Conservation (phyloP, 495 filamentous ascomycete genomes). For the Emericellopsis terricola region DNA sequence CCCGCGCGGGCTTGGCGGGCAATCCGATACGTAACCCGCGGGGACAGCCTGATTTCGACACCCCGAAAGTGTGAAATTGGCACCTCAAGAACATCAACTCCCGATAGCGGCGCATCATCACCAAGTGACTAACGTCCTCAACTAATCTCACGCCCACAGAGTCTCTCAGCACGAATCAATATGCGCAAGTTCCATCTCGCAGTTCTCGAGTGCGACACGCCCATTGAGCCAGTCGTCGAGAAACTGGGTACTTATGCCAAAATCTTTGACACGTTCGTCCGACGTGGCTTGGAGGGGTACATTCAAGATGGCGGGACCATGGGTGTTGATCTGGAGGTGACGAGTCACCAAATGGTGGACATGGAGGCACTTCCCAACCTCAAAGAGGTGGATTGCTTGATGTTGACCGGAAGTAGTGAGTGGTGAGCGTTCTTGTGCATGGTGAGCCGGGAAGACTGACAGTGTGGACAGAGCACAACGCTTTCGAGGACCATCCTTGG, state of each 20-base stretch:
- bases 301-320: conserved; percentile 12
- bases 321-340: conserved; percentile 32
- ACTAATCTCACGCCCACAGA: too few species aligned
- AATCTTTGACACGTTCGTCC: conserved; percentile 41
- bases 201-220: conserved; percentile 68
- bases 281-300: conserved; percentile 19
- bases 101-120: too few species aligned
- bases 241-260: conserved; percentile 59
- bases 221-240: conserved; percentile 30
- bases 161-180: background rate
- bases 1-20: too few species aligned
- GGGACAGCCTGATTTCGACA: too few species aligned
- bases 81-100: too few species aligned
- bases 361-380: conserved; percentile 44
- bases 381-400: conserved; percentile 58
- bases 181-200: conserved; percentile 39
- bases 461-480: conserved; percentile 36
- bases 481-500: conserved; percentile 51
- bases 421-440: too few species aligned
- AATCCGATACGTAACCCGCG: too few species aligned
- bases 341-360: conserved; percentile 48
- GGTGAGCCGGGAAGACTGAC: too few species aligned
- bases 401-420: conserved; percentile 42
- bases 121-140: too few species aligned
- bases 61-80: too few species aligned